Percentiles rank a stretch among this genome's conserved stretches.
Conservation (phyloP, 2,329 filamentous ascomycete genomes). For the Cladosporium oxysporum region DNA sequence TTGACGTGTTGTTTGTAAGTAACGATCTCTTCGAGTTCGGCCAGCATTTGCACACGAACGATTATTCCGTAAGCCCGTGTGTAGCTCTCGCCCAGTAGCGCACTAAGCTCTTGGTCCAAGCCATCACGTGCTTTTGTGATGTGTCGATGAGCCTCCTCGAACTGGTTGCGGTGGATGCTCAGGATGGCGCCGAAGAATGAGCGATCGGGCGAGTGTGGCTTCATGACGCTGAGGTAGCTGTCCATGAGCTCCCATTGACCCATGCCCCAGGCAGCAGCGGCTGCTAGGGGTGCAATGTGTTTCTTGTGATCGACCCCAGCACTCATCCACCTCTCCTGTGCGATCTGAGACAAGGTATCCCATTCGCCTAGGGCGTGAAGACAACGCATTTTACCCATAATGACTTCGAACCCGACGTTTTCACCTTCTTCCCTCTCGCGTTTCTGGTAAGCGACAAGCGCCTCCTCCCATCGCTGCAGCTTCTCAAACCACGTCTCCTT, state of each 20-base stretch:
- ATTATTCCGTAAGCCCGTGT: slow-evolving; percentile 98
- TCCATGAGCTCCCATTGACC: slow-evolving; percentile 99
- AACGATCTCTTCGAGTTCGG: slow-evolving; percentile 96
- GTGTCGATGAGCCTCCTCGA: slow-evolving; percentile 82
- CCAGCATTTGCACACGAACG: slow-evolving; percentile 97
- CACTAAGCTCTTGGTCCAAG: slow-evolving; percentile 91
- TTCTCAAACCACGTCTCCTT: slow-evolving; percentile 99
- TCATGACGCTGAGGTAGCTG: slow-evolving; percentile 93
- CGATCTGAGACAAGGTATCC: slow-evolving; percentile 86
- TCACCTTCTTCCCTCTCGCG: slow-evolving; percentile 70
- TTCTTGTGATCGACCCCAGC: slow-evolving; percentile 76
- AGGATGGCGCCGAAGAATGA: slow-evolving; percentile 98
- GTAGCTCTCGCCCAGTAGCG: slow-evolving; percentile 96
- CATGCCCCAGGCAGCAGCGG: slow-evolving; percentile 93
- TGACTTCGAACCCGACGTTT: slow-evolving; percentile 77
- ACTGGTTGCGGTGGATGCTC: slow-evolving; percentile 92
- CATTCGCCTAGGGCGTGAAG: slow-evolving; percentile 95
- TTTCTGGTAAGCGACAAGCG: slow-evolving; percentile 85
- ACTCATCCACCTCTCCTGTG: slow-evolving; percentile 91
- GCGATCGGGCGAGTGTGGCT: slow-evolving; percentile 85
- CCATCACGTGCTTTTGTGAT: slow-evolving; percentile 92
- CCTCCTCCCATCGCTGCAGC: slow-evolving; percentile 96
- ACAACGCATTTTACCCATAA: slow-evolving; percentile 99
- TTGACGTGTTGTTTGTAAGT: slow-evolving; percentile 86
- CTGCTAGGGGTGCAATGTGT: slow-evolving; percentile 88